A percentile compares a stretch with the other conserved stretches of the same genome.
These are phyloP conservation scores for Brasenia schreberi DNA, from an alignment of 164 flowering plant species.

Conservation along the genomic window DNA sequence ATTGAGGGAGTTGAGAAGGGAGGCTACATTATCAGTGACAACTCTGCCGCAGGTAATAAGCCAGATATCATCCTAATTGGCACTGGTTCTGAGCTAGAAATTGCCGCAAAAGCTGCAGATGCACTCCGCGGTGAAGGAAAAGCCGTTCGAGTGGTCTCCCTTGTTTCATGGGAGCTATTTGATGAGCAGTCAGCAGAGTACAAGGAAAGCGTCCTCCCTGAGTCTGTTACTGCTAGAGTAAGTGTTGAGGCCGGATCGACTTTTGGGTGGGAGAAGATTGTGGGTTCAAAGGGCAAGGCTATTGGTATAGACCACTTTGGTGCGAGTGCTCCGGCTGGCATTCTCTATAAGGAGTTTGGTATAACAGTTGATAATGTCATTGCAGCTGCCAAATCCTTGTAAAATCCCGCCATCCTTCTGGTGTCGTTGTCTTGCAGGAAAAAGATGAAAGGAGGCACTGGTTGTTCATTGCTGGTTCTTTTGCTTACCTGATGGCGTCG, in stretches of 20 bases:
- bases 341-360: slow-evolving; percentile 74
- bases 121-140: slow-evolving; percentile 82
- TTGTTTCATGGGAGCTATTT: slow-evolving; percentile 84
- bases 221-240: slow-evolving; percentile 62
- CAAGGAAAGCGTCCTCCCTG: slow-evolving; percentile 88
- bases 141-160: slow-evolving; percentile 73
- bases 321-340: slow-evolving; percentile 86
- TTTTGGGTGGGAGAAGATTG: slow-evolving; percentile 77
- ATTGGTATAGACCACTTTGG: slow-evolving; percentile 86
- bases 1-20: slow-evolving; percentile 85
- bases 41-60: slow-evolving; percentile 62
- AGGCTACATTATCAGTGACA: slow-evolving; percentile 75
- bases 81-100: slow-evolving; percentile 87
- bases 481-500: no score
- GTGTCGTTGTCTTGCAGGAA: no score
- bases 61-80: slow-evolving; percentile 84
- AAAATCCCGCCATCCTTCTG: no score
- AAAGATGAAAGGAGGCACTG: no score
- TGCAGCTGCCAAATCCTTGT: slow-evolving; percentile 60
- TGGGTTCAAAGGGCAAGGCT: slow-evolving; percentile 66
- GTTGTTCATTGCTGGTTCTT: no score
- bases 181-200: slow-evolving; percentile 77
- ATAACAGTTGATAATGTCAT: slow-evolving; percentile 70
- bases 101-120: slow-evolving; percentile 67
- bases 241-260: slow-evolving; percentile 93